These are phyloP conservation scores for Talaromyces sp. DNA, from an alignment of 2,329 filamentous ascomycete genomes.

Conservation along the genomic window DNA sequence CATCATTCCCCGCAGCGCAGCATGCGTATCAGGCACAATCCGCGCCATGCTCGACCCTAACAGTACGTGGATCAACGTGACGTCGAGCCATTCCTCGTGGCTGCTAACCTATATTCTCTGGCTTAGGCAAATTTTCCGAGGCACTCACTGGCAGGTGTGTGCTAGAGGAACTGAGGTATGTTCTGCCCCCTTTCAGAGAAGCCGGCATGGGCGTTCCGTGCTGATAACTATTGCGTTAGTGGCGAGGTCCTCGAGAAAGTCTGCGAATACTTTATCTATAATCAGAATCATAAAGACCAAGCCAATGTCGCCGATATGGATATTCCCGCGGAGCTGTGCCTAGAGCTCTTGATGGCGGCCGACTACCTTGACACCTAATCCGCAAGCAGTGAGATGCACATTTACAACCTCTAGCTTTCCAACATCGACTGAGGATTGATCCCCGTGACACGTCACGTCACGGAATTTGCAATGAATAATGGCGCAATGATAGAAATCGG, in stretches of 20 bases:
- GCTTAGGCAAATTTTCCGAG: constrained; percentile 63
- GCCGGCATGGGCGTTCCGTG: not conserved
- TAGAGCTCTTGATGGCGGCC: constrained; percentile 68
- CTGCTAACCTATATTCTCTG: not conserved
- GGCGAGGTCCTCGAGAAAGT: constrained; percentile 68
- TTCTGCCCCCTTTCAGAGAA: not conserved
- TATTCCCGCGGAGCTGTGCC: constrained; percentile 64
- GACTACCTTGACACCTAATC: constrained; percentile 61
- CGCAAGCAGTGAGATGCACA: too few species aligned
- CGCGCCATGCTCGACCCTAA: constrained; percentile 65
- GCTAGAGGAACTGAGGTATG: constrained; percentile 63
- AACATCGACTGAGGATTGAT: not conserved
- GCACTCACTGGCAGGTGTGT: constrained; percentile 59
- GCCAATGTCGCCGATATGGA: constrained; percentile 68
- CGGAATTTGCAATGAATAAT: constrained; percentile 11
- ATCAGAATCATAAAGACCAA: constrained; percentile 63
- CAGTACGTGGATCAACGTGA: constrained; percentile 49
- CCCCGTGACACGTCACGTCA: not conserved
- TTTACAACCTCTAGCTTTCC: not conserved
- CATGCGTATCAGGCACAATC: constrained; percentile 63
- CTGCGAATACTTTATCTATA: constrained; percentile 71
- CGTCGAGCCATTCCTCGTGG: too few species aligned
- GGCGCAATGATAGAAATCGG: constrained; percentile 12
- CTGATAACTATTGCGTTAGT: constrained; percentile 37
- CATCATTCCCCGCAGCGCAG: constrained; percentile 62